Base-by-base conservation (phyloP, 352 stramenopile genomes). In the Phytophthora aleatoria region DNA sequence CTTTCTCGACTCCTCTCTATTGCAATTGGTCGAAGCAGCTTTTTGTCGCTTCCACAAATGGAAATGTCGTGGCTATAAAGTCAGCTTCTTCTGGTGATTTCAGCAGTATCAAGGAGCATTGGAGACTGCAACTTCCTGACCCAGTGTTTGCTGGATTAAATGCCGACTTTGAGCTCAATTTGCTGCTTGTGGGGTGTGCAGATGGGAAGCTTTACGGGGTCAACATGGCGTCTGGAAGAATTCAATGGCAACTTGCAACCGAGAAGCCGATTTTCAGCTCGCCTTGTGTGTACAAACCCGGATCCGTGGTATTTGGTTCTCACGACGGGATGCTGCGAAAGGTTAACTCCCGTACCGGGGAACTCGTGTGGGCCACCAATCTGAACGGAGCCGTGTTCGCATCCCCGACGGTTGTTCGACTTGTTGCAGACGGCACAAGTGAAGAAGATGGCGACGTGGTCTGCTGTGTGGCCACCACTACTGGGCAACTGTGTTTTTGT, bases 221-320 rank as follows among this genome's bases (percentile, higher is more conserved):
- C 1, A 43, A 50, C 4, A 55, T 65, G n/a, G 16, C 15, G 5
- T 44, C 36, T n/a, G 82, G 82, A 1, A 45, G 24, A 0, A 60
- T 67, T 13, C 50, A 38, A 8, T 91, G 82, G 82, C 52, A 62
- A 27, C 3, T 82, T 10, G 6, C 59, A 31, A 89, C 81, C 0
- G 42, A 70, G 0, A 86, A 87, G 33, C 77, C 81, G 6, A 75
- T 90, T 48, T 89, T 90, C 54, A 85, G 77, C 54, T 85, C 79
- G 2, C 81, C 79, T 15, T 80, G 71, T 33, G 49, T 89, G 24
- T 89, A 79, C 35, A 6, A 9, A 5, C 28, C 30, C 7, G 53
- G 50, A 10, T 71, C 24, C 0, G 43, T 69, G 0, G 57, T 89
- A 2, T 64, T 90, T 59, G 79, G 81, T 2, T 90, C 79, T 43